phyloP scores from a whole-genome alignment of 495 filamentous ascomycete genomes.

The Rhizodiscina lignyota region DNA sequence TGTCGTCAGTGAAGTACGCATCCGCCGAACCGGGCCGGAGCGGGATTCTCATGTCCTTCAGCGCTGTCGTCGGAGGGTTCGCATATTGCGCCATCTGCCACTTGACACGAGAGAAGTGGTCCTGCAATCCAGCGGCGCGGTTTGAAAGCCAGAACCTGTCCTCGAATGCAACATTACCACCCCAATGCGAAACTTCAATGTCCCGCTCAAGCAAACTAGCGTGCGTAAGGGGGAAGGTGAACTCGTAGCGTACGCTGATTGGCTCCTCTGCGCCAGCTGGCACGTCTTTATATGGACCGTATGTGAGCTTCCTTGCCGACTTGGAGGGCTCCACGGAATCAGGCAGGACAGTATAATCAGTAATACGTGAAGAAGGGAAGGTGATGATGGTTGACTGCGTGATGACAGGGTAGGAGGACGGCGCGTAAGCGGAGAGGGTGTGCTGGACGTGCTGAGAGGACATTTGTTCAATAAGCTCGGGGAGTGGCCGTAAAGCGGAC shows the following conservation, averaged over 20 bases:
- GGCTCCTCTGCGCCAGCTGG: conserved; percentile 57
- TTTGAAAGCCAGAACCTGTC: conserved; percentile 85
- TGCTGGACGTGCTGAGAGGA: conserved; percentile 79
- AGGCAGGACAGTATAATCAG: conserved; percentile 64
- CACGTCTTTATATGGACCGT: conserved; percentile 73
- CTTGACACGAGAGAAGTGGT: conserved; percentile 73
- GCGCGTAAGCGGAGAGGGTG: conserved; percentile 64
- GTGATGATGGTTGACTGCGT: conserved; percentile 98
- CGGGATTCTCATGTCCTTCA: conserved; percentile 69
- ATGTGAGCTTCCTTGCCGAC: conserved; percentile 72
- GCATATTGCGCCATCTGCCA: conserved; percentile 67
- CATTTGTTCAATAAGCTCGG: conserved; percentile 58
- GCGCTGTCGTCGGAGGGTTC: conserved; percentile 53
- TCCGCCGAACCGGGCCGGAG: conserved; percentile 61
- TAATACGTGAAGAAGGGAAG: conserved; percentile 58
- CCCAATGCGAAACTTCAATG: conserved; percentile 93
- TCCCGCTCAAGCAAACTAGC: conserved; percentile 66
- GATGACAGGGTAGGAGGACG: conserved; percentile 62
- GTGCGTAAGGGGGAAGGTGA: conserved; percentile 78
- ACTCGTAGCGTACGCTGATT: conserved; percentile 76
- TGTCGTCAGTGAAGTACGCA: conserved; percentile 90
- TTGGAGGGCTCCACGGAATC: conserved; percentile 49
- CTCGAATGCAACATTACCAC: conserved; percentile 85
- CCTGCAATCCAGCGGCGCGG: conserved; percentile 63
- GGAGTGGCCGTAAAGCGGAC: conserved; percentile 57